Percentiles rank a stretch among this genome's conserved stretches.
These are phyloP conservation scores for Amphibolis antarctica DNA, from an alignment of 106 monocot species.

Conservation along the genomic window DNA sequence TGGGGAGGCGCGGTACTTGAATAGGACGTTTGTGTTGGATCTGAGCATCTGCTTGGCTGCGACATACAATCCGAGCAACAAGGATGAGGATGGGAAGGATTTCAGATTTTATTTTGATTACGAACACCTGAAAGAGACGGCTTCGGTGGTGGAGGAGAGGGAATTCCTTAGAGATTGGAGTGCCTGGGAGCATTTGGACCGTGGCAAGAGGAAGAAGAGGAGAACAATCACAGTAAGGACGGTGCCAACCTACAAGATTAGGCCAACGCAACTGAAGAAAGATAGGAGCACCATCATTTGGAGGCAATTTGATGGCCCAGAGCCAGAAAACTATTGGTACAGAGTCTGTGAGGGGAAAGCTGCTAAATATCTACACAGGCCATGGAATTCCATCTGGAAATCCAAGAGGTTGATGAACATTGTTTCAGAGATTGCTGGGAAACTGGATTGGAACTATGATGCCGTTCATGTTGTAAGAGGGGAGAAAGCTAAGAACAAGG, in stretches of 20 bases:
- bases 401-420: conserved; percentile 71
- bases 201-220: conserved; percentile 8
- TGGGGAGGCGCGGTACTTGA: conserved; percentile 32
- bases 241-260: conserved; percentile 59
- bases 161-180: conserved; percentile 64
- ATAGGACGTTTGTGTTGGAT: conserved; percentile 43
- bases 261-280: conserved; percentile 69
- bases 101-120: conserved; percentile 58
- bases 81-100: conserved; percentile 35
- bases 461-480: conserved; percentile 65
- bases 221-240: conserved; percentile 45
- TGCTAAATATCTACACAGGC: conserved; percentile 50
- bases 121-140: conserved; percentile 71
- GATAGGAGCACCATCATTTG: conserved; percentile 58
- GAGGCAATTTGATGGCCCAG: conserved; percentile 70
- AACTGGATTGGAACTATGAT: conserved; percentile 81
- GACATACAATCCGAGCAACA: conserved; percentile 14
- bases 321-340: conserved; percentile 85
- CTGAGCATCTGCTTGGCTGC: conserved; percentile 24
- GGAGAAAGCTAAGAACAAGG: conserved; percentile 52
- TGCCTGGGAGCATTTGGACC: conserved; percentile 29
- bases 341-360: conserved; percentile 63
- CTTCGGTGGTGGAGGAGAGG: conserved; percentile 53
- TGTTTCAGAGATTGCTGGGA: conserved; percentile 49
- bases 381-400: conserved; percentile 73